These are phyloP conservation scores for Calonectria crousiana DNA, from an alignment of 2,329 filamentous ascomycete genomes.

Conservation along the genomic window DNA sequence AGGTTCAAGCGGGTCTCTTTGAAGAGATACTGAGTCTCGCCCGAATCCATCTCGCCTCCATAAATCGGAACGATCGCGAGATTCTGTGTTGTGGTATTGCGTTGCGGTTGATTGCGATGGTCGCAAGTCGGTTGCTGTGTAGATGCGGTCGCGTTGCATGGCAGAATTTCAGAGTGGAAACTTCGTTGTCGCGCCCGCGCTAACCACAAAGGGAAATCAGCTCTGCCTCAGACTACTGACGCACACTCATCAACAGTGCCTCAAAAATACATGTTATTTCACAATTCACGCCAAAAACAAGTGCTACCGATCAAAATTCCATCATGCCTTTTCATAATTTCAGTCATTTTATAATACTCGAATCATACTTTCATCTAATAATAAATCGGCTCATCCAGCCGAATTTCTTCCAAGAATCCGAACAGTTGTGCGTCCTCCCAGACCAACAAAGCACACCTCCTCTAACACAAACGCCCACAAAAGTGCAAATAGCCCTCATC, in stretches of 20 bases:
- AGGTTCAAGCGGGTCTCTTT: conserved; percentile 90
- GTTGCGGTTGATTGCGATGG: conserved; percentile 35
- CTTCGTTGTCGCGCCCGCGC: conserved; percentile 44
- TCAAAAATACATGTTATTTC: neutral
- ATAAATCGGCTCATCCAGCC: conserved; percentile 12
- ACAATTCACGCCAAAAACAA: neutral
- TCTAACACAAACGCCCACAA: conserved; percentile 47
- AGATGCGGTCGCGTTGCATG: conserved; percentile 46
- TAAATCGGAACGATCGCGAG: conserved; percentile 50
- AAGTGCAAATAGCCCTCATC: conserved; percentile 42
- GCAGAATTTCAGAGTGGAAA: conserved; percentile 49
- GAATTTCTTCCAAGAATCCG: conserved; percentile 9
- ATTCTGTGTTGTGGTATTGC: conserved; percentile 27
- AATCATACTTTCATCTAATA: neutral
- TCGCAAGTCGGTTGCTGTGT: conserved; percentile 42
- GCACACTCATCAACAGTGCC: neutral
- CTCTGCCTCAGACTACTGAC: conserved; percentile 33
- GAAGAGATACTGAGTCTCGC: conserved; percentile 76
- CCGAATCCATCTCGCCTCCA: conserved; percentile 77
- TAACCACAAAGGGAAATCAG: conserved; percentile 53
- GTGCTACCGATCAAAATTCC: neutral
- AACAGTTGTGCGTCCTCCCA: conserved; percentile 4
- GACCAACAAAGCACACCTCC: conserved; percentile 20
- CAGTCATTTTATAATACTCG: neutral
- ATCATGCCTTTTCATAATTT: neutral